Evolutionary conservation across 1,284 basidiomycete species (phyloP).

Genomic region (Blastosporella zonata): DNA sequence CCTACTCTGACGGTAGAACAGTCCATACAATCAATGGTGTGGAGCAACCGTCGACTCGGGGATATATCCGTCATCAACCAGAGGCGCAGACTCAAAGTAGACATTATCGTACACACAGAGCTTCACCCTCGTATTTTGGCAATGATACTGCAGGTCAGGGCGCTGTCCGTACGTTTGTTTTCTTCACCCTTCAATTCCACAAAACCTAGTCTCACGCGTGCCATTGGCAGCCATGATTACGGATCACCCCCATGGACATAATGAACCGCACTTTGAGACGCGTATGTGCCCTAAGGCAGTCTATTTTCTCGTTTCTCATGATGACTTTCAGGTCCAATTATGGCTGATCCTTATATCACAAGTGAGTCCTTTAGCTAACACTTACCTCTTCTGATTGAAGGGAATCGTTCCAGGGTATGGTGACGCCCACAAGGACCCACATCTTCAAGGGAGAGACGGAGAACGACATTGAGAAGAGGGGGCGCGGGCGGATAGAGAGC

Average conservation of each 20-base stretch:
- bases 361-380: neutral
- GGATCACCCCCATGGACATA: constrained; percentile 13
- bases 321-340: constrained; percentile 13
- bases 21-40: constrained; percentile 66
- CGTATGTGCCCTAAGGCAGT: constrained; percentile 13
- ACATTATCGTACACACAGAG: neutral
- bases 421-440: constrained; percentile 21
- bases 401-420: constrained; percentile 9
- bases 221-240: constrained; percentile 19
- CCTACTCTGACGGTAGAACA: constrained; percentile 62
- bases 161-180: constrained; percentile 14
- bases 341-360: neutral
- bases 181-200: neutral
- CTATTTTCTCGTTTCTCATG: constrained; percentile 10
- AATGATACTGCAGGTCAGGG: constrained; percentile 19
- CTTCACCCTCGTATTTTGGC: constrained; percentile 21
- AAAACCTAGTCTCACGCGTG: neutral
- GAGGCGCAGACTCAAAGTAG: neutral
- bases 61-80: constrained; percentile 22
- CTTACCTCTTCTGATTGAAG: too few species aligned
- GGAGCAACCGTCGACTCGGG: constrained; percentile 44
- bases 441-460: constrained; percentile 23
- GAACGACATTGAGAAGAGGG: constrained; percentile 13
- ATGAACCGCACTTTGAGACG: constrained; percentile 12
- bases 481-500: too few species aligned